Base-by-base conservation (phyloP, 176 grass and related monocot genomes). In the Puccinellia tenuiflora region DNA sequence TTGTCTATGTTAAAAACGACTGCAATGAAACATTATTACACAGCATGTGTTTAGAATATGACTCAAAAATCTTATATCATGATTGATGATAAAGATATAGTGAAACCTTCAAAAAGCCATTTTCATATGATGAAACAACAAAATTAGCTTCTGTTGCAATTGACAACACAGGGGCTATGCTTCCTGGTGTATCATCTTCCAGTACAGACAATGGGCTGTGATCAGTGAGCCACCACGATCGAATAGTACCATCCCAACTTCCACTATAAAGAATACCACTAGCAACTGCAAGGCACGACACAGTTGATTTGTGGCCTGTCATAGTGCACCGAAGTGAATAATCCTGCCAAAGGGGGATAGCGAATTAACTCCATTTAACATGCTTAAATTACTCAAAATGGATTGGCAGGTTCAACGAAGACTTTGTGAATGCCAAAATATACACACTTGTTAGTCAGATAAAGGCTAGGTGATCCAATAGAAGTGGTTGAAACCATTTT, bases 221-320 rank as follows among this genome's bases (percentile, higher is more conserved):
- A 82, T 96, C 91, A 79, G 79, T 95, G 34, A 98, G 87, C 93
- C 96, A 98, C 96, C 96, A 98, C 38, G 90, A 86, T 76, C 96
- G 81, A 26, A 96, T 83, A 31, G 89, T 92, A 86, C 93, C 93
- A 87, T 98, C 96, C 96, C 96, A 95, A 88, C 91, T 96, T 85
- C 96, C 93, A 87, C 93, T 93, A 47, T 93, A 98, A 76, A 95
- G 93, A 83, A 98, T 90, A 59, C 96, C 96, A 75, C 84, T 85
- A 51, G 83, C 78, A 55, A 95, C 81, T 60, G 83, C 71, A 79
- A 98, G 88, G 83, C 90, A 98, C 65, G 93, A 98, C 31, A 98
- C 93, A 55, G 89, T 95, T 68, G 93, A 95, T 65, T 87, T 98
- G 79, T 98, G 96, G 56, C 96, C 93, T 50, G 54, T 90, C 96